Base-by-base conservation (phyloP, 2,329 filamentous ascomycete species). In the Cladophialophora chaetospira region DNA sequence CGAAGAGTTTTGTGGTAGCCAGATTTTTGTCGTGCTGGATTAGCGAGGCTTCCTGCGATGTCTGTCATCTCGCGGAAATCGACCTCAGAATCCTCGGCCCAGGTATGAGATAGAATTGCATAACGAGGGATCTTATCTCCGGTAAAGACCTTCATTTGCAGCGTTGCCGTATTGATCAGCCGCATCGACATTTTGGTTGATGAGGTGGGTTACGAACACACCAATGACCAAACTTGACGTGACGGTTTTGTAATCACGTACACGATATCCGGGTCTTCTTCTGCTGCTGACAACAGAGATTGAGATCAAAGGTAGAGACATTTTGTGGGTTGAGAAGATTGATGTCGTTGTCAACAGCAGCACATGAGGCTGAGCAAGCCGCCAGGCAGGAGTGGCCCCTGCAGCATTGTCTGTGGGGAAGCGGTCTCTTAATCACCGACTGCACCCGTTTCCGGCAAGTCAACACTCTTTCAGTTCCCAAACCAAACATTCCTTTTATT, bases 31-130 rank as follows among this genome's bases (percentile, higher is more conserved):
- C 17, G 13, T n/a, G n/a, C n/a, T n/a, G n/a, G n/a, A n/a, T n/a
- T n/a, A n/a, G 17, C 13, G 40, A 8, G 6, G 6, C 40, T 19
- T 23, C 9, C 40, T 6, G 5, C 15, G 10, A 19, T 6, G 10
- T 44, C 23, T 21, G 5, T 26, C 36, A 36, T 48, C 5, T 62
- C 58, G 25, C 53, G 33, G 25, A 62, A 55, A 13, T 29, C 9
- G 23, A 62, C 33, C 33, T 65, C 61, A 5, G 55, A 28, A 23
- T 60, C 29, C 9, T 38, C 35, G 6, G n/a, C 35, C 63, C 61
- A 65, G 23, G 33, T 42, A 28, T 65, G 61, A 9, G 58, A 62
- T 4, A 65, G 50, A 29, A 63, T 62, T 13, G 58, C 61, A 28
- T 65, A 65, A 11, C 5, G 5, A 15, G 35, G 35, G 15, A 17